Base-by-base conservation (phyloP, 306 rosid species). In the Vigna nakashimae region DNA sequence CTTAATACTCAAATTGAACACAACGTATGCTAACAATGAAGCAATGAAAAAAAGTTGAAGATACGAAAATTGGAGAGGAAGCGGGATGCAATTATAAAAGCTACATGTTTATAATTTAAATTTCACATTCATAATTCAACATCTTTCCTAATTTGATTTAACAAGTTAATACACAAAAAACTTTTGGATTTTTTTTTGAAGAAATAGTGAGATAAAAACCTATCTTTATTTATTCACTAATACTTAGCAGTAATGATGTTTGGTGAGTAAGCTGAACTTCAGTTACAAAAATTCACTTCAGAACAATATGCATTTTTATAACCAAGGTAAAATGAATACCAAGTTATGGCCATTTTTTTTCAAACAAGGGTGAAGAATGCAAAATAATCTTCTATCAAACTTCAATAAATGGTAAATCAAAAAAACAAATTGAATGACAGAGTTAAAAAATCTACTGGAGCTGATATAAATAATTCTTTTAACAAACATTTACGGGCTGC, bases 401-500 rank as follows among this genome's bases (percentile, higher is more conserved):
- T 71, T 79, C 24, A 36, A 38, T 56, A 22, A 65, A 51, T 17
- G 53, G 48, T 16, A 55, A 46, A 73, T 65, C 28, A 13, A 53
- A 36, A 3, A 32, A 32, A 49, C 75, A 68, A 75, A 77, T 64
- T 18, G 66, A 65, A 63, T 16, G 40, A 53, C 17, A 63, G 0
- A 67, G 22, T 60, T 34, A 69, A 63, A 73, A 43, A 65, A 73
- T 66, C 43, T 16, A 8, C 69, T 68, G 46, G 77, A 50, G 64
- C 62, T 45, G 56, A 74, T 64, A 20, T 30, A 72, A 49, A 18
- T 75, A 73, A 69, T 60, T 75, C 59, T 59, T 26, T 28, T 67
- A 57, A 67, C 38, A 53, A 68, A 55, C 59, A 57, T 8, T 7
- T 24, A 30, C 9, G 28, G 17, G 14, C 3, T 50, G 50, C 12